These are phyloP conservation scores for Zizania palustris DNA, from an alignment of 202 grass and related monocot species.

Conservation along the genomic window DNA sequence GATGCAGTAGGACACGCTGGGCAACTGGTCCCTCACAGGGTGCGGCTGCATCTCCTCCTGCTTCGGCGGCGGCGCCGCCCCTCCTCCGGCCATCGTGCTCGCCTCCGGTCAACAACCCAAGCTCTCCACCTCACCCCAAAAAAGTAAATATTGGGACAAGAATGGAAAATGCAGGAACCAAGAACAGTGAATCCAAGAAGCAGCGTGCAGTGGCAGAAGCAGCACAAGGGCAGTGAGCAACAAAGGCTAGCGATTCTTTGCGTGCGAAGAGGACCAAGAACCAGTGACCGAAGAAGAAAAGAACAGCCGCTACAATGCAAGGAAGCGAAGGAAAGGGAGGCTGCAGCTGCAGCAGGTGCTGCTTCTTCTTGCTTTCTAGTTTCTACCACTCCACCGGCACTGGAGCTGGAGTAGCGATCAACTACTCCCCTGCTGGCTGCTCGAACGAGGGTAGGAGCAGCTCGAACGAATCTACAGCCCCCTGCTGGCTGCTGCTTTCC, in stretches of 20 bases:
- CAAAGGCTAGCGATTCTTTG: conserved; percentile 36
- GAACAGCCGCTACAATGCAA: conserved; percentile 17
- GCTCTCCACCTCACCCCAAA: conserved; percentile 22
- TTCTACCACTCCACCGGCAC: not conserved
- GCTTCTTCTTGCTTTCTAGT: not conserved
- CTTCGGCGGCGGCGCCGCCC: conserved; percentile 77
- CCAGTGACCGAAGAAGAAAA: conserved; percentile 22
- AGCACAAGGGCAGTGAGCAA: not conserved
- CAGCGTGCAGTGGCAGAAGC: too few species aligned
- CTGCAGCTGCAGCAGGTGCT: not conserved
- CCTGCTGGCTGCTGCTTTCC: conserved; percentile 28
- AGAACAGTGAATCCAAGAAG: conserved; percentile 10
- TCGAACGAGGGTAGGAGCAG: too few species aligned
- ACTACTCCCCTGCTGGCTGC: conserved; percentile 20
- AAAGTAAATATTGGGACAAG: conserved; percentile 4
- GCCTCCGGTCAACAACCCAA: not conserved
- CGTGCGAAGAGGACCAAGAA: conserved; percentile 35
- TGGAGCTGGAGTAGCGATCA: conserved; percentile 11
- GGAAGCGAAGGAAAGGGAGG: not conserved
- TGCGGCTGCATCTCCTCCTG: conserved; percentile 81
- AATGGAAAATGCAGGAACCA: not conserved
- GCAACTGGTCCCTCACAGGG: conserved; percentile 76
- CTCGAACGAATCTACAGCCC: conserved; percentile 25
- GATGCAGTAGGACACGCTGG: conserved; percentile 77
- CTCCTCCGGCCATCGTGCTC: conserved; percentile 54